Base-by-base conservation (phyloP, 352 stramenopile genomes). In the Thalassiosira mediterranea region DNA sequence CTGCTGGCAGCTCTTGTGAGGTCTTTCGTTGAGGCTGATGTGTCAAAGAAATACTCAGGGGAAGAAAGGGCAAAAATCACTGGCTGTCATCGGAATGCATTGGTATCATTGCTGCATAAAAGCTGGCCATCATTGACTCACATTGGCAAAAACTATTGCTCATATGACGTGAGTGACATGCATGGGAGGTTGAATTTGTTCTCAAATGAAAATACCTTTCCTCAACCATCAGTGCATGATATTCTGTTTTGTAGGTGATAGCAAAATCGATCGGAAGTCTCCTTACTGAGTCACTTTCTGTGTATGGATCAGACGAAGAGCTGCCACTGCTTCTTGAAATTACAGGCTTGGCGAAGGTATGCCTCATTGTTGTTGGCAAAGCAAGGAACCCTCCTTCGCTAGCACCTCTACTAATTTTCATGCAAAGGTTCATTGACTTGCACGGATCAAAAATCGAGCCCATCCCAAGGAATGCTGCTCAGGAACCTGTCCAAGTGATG, bases 71-170 rank as follows among this genome's bases (percentile, higher is more conserved):
- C 44, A 26, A 48, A 38, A 31, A 46, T 53, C 7, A 48, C 44
- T 60, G 5, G 23, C 13, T 25, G 28, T 57, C 53, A 42, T 26
- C 48, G 48, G 38, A 74, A 65, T 37, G 53, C 72, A 25, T 52
- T 79, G 5, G 4, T 86, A 17, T 38, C 37, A 1, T 67, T 90
- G 2, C 32, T 90, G 13, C 21, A 79, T 17, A 64, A 72, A 49
- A 70, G 57, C 28, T 88, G 79, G 79, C 71, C 77, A 25, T 68
- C 32, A 19, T 54, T 90, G 44, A 68, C 48, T 32, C 66, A 69
- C 32, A 70, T 81, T 46, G 65, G 48, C 17, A 53, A 70, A 54
- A 78, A 62, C 31, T 84, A 63, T 29, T 53, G 57, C 31, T 76
- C 38, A 28, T 40, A 77, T 44, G 74, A 87, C 19, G 79, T 90